Evolutionary conservation across 345 rosid species (phyloP), one percentile per base, ranked within the genome.

Genomic region (Citrus mangshanensis): DNA sequence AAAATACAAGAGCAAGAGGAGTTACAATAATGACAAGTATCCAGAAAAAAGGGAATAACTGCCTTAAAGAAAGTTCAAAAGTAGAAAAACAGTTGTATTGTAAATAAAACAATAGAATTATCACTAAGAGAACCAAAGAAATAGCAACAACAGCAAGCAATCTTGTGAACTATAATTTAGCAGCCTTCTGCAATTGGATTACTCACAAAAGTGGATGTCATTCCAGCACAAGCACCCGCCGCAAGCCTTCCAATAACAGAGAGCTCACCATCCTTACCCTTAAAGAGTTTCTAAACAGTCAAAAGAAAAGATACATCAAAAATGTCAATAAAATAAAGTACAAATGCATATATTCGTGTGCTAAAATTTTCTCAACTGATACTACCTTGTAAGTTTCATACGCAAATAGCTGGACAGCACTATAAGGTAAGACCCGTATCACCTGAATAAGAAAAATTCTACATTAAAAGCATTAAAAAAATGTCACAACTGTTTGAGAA

Each of bases 161-260:
- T 34, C 74, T 74, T 4, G 34, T 30, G 62, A 32, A 22, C 49
- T 46, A 64, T 28, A 61, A 67, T 68, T 34, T 79, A 35, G 25
- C 71, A 72, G 34, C 51, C 60, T 63, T 79, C 62, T 18, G 37
- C 49, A 75, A 61, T 37, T 22, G 61, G 30, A 74, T 63, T 42
- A 89, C 97, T 88, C 77, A 94, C 99, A 84, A 93, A 88, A 84
- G 99, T 96, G 73, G 99, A 96, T 16, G 99, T 93, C 98, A 96
- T 96, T 87, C 98, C 99, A 84, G 99, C 98, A 88, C 98, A 94
- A 87, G 99, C 98, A 81, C 99, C 98, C 0, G 98, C 98, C 0
- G 91, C 95, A 77, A 96, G 95, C 88, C 99, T 96, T 80, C 94
- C 99, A 25, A 93, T 74, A 77, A 95, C 90, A 40, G 97, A 89